Base-by-base conservation (phyloP, 2,329 filamentous ascomycete genomes). In the Epichloe sibirici region DNA sequence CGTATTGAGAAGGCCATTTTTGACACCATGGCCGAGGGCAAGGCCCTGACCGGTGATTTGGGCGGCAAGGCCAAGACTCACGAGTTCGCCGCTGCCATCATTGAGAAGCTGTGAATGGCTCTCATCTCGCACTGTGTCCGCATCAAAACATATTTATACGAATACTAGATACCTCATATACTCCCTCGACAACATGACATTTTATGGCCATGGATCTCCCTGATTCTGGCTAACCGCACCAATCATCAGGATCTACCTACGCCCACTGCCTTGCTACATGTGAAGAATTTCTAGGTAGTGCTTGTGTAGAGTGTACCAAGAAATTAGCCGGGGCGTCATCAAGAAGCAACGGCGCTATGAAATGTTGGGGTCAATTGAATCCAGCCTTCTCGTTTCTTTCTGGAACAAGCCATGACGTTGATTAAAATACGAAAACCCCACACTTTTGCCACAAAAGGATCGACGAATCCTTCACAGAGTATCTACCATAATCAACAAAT, bases 1-100 rank as follows among this genome's bases (percentile, higher is more conserved):
- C 84, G 83, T 71, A 97, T 98, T 67, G 88, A 97, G 79, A 86
- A 82, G 72, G 93, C 93, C 60, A 94, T 91, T 67, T 97, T 98
- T 72, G 88, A 87, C 70, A 95, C 90, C 56, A 81, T 98, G 60
- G 86, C 90, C 56, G 90, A 98, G 79, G 93, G 93, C 76, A 96
- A 96, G 85, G 77, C 82, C 57, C 83, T 98, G 71, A 98, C 93
- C 37, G 91, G 93, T 65, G 93, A 98, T 73, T 78, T 98, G 63
- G 93, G 93, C 64, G 93, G 93, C 69, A 95, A 90, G 77, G 81
- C 93, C 64, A 95, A 94, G 83, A 98, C 93, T 55, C 77, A 85
- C 74, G 88, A 98, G 77, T 98, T 94, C 71, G 89, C 93, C 54
- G 79, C 79, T 56, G 91, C 93, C 61, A 96, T 98, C 68, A 96